Percentiles rank a stretch among this genome's conserved stretches.
Evolutionary conservation across 129 eudicot genomes (phyloP).

Genomic region (Gnaphalium uliginosum): DNA sequence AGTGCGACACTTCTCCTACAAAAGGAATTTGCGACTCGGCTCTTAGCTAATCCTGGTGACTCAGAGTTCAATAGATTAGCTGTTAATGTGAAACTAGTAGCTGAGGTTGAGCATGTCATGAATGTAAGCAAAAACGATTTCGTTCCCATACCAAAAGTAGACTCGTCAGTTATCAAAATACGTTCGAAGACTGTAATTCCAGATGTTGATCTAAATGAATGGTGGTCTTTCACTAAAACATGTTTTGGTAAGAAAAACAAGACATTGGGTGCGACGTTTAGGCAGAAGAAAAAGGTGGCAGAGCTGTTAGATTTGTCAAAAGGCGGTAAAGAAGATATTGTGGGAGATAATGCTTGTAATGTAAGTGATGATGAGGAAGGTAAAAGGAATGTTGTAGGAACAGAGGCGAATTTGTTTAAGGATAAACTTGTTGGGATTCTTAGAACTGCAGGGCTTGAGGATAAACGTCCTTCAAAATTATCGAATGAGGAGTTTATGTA

Average conservation of each 20-base stretch:
- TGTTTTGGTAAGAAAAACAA: constrained; percentile 89
- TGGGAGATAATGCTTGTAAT: constrained; percentile 15
- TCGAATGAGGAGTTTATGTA: constrained; percentile 64
- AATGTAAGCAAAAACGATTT: constrained; percentile 89
- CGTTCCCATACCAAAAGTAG: constrained; percentile 81
- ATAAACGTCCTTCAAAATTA: constrained; percentile 88
- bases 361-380: constrained; percentile 19
- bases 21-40: constrained; percentile 88
- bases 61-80: constrained; percentile 81
- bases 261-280: constrained; percentile 86
- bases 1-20: constrained; percentile 81
- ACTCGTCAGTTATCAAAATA: constrained; percentile 80
- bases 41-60: constrained; percentile 93
- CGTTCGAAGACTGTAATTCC: constrained; percentile 59
- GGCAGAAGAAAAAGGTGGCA: constrained; percentile 75
- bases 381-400: constrained; percentile 21
- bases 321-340: constrained; percentile 13
- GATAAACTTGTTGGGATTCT: constrained; percentile 61
- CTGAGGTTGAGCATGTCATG: constrained; percentile 82
- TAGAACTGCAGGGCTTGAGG: constrained; percentile 62
- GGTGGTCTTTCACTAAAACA: constrained; percentile 96
- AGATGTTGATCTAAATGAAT: constrained; percentile 65
- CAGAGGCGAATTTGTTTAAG: constrained; percentile 42
- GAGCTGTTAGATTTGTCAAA: constrained; percentile 65
- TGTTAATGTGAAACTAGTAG: constrained; percentile 77